Evolutionary conservation across 371 early-diverging fungal genomes (phyloP), one percentile per base, ranked within the genome.

Genomic region (Mycotypha africana): DNA sequence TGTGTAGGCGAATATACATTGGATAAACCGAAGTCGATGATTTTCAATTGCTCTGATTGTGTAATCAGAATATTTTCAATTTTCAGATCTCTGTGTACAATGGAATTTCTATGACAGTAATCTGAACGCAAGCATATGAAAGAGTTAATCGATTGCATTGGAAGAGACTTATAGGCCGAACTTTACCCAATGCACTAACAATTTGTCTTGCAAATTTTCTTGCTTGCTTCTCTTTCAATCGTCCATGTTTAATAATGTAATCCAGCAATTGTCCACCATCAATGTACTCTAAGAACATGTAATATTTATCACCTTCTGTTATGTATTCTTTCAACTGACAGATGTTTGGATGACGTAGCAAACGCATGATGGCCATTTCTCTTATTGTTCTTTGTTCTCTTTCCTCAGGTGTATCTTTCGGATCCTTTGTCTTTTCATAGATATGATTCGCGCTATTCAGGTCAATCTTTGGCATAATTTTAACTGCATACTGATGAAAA

Each of bases 11-110:
- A 84, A 53, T 82, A 88, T 36, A 92, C 85, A 42, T 89, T 90
- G 4, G 89, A 83, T 33, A 95, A 67, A 0, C 97, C 97, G 69
- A 93, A 95, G 56, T 96, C 96, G 15, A 87, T 77, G 17, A 91
- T 67, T 47, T 79, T 82, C 33, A 84, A 76, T 25, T 67, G 49
- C 50, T 80, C 76, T 42, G 62, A 53, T 15, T 62, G 45, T 21
- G 65, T 65, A 12, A 92, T 68, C 25, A 94, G 61, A 31, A 96
- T 85, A 60, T 96, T 96, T 64, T 96, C 97, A 45, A 94, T 85
- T 74, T 96, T 95, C 45, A 96, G 64, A 63, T 95, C 74, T 71
- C 67, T 51, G 59, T 91, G 89, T 9, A 85, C 87, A 51, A 89
- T 84, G 9, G 77, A 78, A 50, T 89, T 73, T 32, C 69, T 59